Conservation (phyloP, 2,329 filamentous ascomycete genomes). For the Hymenoscyphus fructigenus region DNA sequence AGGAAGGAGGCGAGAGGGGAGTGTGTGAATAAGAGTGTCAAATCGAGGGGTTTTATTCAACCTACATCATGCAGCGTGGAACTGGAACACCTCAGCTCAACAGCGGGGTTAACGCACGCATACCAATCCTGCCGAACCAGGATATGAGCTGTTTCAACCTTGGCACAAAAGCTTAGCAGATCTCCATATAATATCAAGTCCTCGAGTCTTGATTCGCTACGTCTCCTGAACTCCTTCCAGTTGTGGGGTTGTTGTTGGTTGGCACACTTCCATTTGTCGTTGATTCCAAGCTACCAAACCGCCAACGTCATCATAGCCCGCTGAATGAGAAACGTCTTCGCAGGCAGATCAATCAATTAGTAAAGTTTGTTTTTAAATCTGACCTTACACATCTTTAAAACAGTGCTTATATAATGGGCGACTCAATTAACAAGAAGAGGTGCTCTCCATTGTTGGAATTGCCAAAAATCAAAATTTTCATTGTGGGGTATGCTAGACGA, state of each 20-base stretch:
- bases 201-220: neutral
- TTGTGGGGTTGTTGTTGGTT: neutral
- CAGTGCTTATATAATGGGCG: too few relatives aligned
- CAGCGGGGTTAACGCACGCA: neutral
- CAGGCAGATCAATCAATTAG: too few relatives aligned
- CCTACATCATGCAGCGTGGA: neutral
- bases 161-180: slow-evolving; percentile 19
- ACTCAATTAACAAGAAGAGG: too few relatives aligned
- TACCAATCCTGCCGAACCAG: neutral
- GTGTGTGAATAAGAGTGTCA: neutral
- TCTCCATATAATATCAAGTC: neutral
- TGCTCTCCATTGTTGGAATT: too few relatives aligned
- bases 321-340: too few relatives aligned
- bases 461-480: too few relatives aligned
- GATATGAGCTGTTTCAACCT: slow-evolving; percentile 14
- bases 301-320: too few relatives aligned
- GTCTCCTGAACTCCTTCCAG: neutral
- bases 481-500: too few relatives aligned
- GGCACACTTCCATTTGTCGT: too few relatives aligned
- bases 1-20: neutral
- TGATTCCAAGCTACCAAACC: too few relatives aligned
- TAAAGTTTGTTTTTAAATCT: too few relatives aligned
- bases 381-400: too few relatives aligned
- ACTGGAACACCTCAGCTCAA: neutral
- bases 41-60: slow-evolving; percentile 2